Conservation (phyloP, 768 basidiomycete species). For the Sarcomyxa edulis region DNA sequence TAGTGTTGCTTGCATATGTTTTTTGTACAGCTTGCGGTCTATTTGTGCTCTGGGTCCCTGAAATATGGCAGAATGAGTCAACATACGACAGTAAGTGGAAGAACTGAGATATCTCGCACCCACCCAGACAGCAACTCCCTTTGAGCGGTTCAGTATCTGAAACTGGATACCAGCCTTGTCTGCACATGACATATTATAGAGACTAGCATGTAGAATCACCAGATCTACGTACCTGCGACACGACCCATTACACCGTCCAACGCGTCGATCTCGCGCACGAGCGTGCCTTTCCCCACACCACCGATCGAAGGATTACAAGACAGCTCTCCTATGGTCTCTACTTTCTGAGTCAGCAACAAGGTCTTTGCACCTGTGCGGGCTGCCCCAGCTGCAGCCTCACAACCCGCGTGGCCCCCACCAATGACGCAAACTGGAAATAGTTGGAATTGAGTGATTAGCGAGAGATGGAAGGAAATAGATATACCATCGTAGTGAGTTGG, state of each 20-base stretch:
- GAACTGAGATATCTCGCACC: constrained; percentile 19
- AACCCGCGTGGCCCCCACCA: constrained; percentile 91
- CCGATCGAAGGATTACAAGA: constrained; percentile 94
- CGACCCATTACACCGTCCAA: constrained; percentile 82
- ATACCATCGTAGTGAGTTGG: constrained; percentile 17
- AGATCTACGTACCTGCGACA: constrained; percentile 59
- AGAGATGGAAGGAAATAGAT: background rate
- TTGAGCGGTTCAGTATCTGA: constrained; percentile 78
- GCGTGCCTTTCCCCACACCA: constrained; percentile 86
- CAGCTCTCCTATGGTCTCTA: constrained; percentile 76
- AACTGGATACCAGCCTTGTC: constrained; percentile 90
- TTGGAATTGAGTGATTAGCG: background rate
- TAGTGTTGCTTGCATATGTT: constrained; percentile 70
- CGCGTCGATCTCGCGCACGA: constrained; percentile 90
- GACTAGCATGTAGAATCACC: background rate
- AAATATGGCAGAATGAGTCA: constrained; percentile 4
- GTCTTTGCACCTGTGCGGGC: constrained; percentile 82
- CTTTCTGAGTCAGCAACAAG: constrained; percentile 73
- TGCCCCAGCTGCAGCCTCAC: constrained; percentile 85
- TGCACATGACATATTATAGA: constrained; percentile 17
- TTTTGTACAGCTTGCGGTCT: constrained; percentile 79
- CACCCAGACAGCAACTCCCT: constrained; percentile 89
- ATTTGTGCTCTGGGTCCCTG: constrained; percentile 90
- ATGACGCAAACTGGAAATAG: constrained; percentile 65
- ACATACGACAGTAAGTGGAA: background rate